Conservation (phyloP, 768 basidiomycete species). For the Russula compacta region DNA sequence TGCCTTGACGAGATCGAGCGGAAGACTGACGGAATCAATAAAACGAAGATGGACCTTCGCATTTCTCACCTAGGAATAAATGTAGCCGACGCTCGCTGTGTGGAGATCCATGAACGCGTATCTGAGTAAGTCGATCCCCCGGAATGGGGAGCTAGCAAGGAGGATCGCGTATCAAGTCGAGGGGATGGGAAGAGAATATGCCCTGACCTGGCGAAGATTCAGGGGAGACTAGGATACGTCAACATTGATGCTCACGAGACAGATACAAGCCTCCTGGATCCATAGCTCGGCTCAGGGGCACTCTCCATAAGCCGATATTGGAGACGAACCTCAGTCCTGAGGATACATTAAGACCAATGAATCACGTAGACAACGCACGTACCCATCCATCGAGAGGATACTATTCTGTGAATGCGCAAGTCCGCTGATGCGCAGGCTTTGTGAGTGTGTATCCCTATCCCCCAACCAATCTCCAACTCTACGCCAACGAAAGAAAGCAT, state of each 20-base stretch:
- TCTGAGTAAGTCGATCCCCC: conserved; percentile 32
- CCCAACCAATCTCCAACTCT: conserved; percentile 55
- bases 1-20: conserved; percentile 9
- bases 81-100: conserved; percentile 24
- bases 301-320: conserved; percentile 1
- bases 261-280: conserved; percentile 5
- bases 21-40: conserved; percentile 13
- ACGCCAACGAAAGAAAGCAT: conserved; percentile 48
- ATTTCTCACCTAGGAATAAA: conserved; percentile 45
- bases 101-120: conserved; percentile 38
- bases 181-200: conserved; percentile 43
- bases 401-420: conserved; percentile 29
- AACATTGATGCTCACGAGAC: neutral
- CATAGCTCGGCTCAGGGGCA: neutral
- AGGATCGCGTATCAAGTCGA: neutral
- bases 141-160: neutral
- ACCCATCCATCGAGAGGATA: conserved; percentile 33
- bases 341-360: neutral
- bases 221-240: conserved; percentile 8
- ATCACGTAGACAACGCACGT: conserved; percentile 3
- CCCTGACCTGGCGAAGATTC: conserved; percentile 37
- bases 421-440: conserved; percentile 32
- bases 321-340: conserved; percentile 2
- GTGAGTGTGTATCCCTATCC: conserved; percentile 25
- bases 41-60: neutral